Evolutionary conservation across 352 stramenopile species (phyloP), one percentile per base, ranked within the genome.

Genomic region (Phytophthora vignae): DNA sequence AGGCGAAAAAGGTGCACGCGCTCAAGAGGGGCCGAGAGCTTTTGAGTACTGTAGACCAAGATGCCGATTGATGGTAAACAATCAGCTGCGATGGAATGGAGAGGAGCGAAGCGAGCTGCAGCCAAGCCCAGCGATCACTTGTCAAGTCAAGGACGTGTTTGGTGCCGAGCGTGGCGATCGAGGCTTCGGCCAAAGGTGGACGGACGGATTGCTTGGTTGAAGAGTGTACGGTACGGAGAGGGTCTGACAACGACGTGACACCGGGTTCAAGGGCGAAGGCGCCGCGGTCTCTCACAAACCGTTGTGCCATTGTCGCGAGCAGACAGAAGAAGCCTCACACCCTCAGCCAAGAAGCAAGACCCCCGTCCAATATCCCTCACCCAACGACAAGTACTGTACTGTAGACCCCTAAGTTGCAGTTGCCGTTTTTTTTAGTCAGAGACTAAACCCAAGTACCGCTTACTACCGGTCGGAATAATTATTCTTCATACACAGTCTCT

Each of bases 221-320:
- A 63, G 42, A 50, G 22, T 25, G 22, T 31, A 8, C 27, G 27
- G 55, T 50, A 52, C 55, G 22, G 49, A 60, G 19, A 21, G 25
- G 55, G 71, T 63, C 50, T 71, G 67, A 64, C 64, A 50, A 75
- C 68, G 63, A 75, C 31, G 49, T 53, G 55, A 71, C 68, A 50
- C 49, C 60, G 48, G 60, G 25, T 60, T 59, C 60, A 60, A 52
- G 44, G 29, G 11, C 17, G 22, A 44, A 67, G 55, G 48, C 48
- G 38, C 38, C 27, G 46, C 44, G 60, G 60, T 55, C 19, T 54
- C 42, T 64, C 67, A 29, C 11, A 29, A 48, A 10, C 36, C 36
- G 55, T 74, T 68, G 67, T 70, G 60, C 15, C 48, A 44, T 74
- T 69, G 60, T 61, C n/a, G 38, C 55, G 53, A 53, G 17, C 17